Evolutionary conservation across 495 filamentous ascomycete species (phyloP), one percentile per base, ranked within the genome.

Genomic region (Xanthoparmelia taractica): DNA sequence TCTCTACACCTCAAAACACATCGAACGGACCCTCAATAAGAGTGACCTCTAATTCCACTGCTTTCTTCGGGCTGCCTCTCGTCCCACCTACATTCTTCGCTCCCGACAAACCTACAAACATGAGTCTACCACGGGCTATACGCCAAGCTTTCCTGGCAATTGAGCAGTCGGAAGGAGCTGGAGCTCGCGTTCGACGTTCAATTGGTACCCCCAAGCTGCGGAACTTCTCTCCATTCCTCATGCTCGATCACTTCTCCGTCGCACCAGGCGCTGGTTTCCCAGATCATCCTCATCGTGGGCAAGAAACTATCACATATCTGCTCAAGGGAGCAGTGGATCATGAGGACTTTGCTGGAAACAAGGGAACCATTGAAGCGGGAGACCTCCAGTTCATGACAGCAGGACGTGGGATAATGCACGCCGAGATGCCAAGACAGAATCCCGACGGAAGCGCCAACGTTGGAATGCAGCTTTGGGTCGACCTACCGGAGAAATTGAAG

Each of bases 341-440:
- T 68, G 94, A 97, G 76, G 93, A 97, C 69, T 97, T 97, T 64
- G 88, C 91, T 2, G 94, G 94, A 4, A 87, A 95, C 76, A 82
- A 80, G 41, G 94, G 92, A 57, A 92, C 88, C 8, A 93, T 98
- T 65, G 82, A 87, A 58, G 73, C 87, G 0, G 93, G 93, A 4
- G 94, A 96, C 63, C 74, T 97, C 48, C 93, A 97, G 71, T 97
- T 97, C 83, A 97, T 97, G 93, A 97, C 93, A 0, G 93, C 93
- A 6, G 93, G 93, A 0, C 77, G 83, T 7, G 93, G 93, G 8
- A 96, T 97, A 70, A 88, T 97, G 81, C 93, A 97, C 71, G 91
- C 94, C 13, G 93, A 97, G 77, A 97, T 97, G 92, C 93, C 93
- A 25, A 80, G 85, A 52, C 87, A 90, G 71, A 90, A 90, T 66